These are phyloP conservation scores for Macrolepiota dolichaula DNA, from an alignment of 768 basidiomycete genomes.

Conservation along the genomic window DNA sequence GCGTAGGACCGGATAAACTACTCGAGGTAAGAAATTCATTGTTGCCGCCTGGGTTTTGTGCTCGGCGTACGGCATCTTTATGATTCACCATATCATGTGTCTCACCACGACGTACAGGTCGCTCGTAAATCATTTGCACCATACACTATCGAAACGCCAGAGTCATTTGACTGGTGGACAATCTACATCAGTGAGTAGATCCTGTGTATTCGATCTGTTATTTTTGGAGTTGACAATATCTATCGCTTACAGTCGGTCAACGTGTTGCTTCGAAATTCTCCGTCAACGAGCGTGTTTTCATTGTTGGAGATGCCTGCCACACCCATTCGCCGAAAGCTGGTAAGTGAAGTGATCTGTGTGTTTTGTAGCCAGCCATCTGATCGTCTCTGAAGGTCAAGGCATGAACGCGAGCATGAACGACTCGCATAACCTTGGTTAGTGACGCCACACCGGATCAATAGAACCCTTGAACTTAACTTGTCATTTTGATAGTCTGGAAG, in stretches of 20 bases:
- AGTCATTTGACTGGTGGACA: constrained; percentile 69
- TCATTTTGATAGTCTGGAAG: constrained; percentile 49
- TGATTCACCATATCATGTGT: neutral
- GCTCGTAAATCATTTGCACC: constrained; percentile 56
- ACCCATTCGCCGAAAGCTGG: constrained; percentile 68
- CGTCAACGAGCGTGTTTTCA: constrained; percentile 63
- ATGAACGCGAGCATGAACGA: constrained; percentile 81
- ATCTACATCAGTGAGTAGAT: constrained; percentile 57
- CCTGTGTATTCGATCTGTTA: neutral
- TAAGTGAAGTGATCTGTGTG: constrained; percentile 17
- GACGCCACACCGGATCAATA: neutral
- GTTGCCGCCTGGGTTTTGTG: neutral
- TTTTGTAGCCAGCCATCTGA: too few relatives aligned
- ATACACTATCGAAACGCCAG: constrained; percentile 44
- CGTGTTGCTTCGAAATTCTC: constrained; percentile 66
- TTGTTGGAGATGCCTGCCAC: constrained; percentile 75
- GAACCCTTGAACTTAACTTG: neutral
- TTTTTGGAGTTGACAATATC: neutral
- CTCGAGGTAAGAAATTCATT: constrained; percentile 38
- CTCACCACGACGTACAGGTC: constrained; percentile 31
- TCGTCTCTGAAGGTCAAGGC: constrained; percentile 49
- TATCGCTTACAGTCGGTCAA: constrained; percentile 54
- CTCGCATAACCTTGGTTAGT: constrained; percentile 61
- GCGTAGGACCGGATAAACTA: constrained; percentile 46
- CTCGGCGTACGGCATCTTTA: neutral